A percentile compares a stretch with the other conserved stretches of the same genome.
These are phyloP conservation scores for Penicillium arizonense DNA, from an alignment of 495 filamentous ascomycete species.

Conservation along the genomic window DNA sequence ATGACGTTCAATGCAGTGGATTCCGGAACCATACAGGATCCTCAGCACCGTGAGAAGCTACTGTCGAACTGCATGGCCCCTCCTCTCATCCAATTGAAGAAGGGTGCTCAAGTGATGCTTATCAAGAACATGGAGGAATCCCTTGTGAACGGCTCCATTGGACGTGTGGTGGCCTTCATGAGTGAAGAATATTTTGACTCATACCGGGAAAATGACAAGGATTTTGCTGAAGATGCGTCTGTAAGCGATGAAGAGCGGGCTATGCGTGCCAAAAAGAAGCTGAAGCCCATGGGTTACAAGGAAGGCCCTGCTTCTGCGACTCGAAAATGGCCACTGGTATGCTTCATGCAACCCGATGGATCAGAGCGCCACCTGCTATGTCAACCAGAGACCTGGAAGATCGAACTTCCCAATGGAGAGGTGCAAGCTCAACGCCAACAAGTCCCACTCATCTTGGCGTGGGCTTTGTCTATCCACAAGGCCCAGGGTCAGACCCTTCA, in stretches of 20 bases:
- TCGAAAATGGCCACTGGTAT: conserved; percentile 74
- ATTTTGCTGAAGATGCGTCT: conserved; percentile 42
- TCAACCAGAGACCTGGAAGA: conserved; percentile 88
- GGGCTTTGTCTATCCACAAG: conserved; percentile 97
- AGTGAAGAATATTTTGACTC: conserved; percentile 72
- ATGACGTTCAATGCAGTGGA: conserved; percentile 71
- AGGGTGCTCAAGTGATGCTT: conserved; percentile 96
- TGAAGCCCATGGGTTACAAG: conserved; percentile 43
- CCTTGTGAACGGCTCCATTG: conserved; percentile 91
- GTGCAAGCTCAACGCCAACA: conserved; percentile 74
- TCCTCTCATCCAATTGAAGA: conserved; percentile 71
- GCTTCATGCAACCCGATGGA: conserved; percentile 77
- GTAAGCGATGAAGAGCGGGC: conserved; percentile 41
- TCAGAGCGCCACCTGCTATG: conserved; percentile 75
- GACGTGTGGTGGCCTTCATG: conserved; percentile 84
- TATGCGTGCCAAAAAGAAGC: conserved; percentile 46
- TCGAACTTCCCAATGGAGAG: conserved; percentile 93
- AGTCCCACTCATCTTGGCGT: conserved; percentile 81
- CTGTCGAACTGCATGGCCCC: conserved; percentile 93
- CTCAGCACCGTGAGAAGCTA: conserved; percentile 67
- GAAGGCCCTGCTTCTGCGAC: conserved; percentile 29
- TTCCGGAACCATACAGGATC: conserved; percentile 69
- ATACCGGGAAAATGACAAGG: conserved; percentile 55
- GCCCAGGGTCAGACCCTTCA: conserved; percentile 96
- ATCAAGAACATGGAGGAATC: conserved; percentile 97